These are phyloP conservation scores for Violaceomyces palustris DNA, from an alignment of 1,284 basidiomycete genomes.

Conservation along the genomic window DNA sequence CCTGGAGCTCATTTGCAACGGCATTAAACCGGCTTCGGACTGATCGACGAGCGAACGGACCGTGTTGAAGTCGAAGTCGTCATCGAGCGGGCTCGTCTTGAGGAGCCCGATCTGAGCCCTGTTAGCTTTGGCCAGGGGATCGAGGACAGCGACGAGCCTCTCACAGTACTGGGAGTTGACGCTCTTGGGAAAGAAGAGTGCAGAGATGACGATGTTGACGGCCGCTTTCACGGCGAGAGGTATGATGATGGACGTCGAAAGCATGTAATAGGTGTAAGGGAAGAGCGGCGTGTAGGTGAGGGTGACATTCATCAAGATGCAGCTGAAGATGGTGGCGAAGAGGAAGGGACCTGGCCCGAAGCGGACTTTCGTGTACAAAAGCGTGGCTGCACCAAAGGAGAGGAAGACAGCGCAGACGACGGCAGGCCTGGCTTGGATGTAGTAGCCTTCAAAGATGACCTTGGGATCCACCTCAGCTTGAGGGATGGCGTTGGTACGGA, in stretches of 20 bases:
- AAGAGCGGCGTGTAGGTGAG: conserved; percentile 63
- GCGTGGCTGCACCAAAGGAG: conserved; percentile 62
- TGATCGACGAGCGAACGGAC: conserved; percentile 53
- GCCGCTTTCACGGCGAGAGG: conserved; percentile 65
- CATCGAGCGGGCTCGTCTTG: conserved; percentile 56
- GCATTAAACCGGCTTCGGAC: conserved; percentile 61
- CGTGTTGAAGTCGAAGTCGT: conserved; percentile 54
- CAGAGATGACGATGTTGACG: conserved; percentile 59
- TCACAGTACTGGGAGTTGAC: conserved; percentile 64
- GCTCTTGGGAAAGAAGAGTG: conserved; percentile 65
- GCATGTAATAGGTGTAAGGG: conserved; percentile 65
- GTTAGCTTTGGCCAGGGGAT: conserved; percentile 58
- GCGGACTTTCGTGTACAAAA: conserved; percentile 65
- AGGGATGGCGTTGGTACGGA: conserved; percentile 58
- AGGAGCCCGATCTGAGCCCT: conserved; percentile 59
- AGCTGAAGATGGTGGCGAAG: conserved; percentile 60
- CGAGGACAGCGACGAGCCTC: conserved; percentile 59
- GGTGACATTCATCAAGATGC: conserved; percentile 60
- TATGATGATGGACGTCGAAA: conserved; percentile 60
- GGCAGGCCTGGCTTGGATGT: conserved; percentile 56
- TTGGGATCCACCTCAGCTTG: conserved; percentile 53
- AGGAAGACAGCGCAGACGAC: conserved; percentile 65
- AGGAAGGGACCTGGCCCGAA: conserved; percentile 65
- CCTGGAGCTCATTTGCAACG: conserved; percentile 60
- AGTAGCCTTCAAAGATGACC: conserved; percentile 12